Conservation (phyloP, 176 grass and related monocot genomes). For the Hordeum marinum region DNA sequence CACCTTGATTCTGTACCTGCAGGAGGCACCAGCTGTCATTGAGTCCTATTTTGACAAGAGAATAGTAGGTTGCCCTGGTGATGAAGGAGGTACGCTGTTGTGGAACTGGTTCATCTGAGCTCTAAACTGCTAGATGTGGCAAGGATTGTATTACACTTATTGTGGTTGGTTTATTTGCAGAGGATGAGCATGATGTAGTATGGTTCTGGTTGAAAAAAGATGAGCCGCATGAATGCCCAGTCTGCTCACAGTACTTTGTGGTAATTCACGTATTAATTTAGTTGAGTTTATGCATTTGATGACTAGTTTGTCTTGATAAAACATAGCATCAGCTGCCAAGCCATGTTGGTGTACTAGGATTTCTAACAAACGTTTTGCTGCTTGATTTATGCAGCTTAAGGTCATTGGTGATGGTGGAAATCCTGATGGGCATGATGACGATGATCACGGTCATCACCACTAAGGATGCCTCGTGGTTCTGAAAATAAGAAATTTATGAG, state of each 20-base stretch:
- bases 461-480: slow-evolving; percentile 32
- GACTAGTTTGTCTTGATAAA: not conserved
- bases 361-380: not conserved
- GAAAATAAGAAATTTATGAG: slow-evolving; percentile 48
- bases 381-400: slow-evolving; percentile 66
- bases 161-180: slow-evolving; percentile 38
- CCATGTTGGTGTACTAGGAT: not conserved
- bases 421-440: slow-evolving; percentile 63
- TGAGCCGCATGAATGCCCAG: slow-evolving; percentile 83
- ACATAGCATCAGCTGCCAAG: not conserved
- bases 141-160: not conserved
- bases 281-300: not conserved
- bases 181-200: slow-evolving; percentile 97
- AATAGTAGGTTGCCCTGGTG: slow-evolving; percentile 93
- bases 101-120: slow-evolving; percentile 15
- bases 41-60: slow-evolving; percentile 89
- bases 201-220: slow-evolving; percentile 99
- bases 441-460: slow-evolving; percentile 61
- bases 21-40: slow-evolving; percentile 89
- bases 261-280: slow-evolving; percentile 32
- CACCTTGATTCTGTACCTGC: slow-evolving; percentile 18
- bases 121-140: not conserved
- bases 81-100: slow-evolving; percentile 71
- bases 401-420: slow-evolving; percentile 87
- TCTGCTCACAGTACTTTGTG: slow-evolving; percentile 95